phyloP scores from a whole-genome alignment of 306 rosid species.

The Sicyos baderoa region DNA sequence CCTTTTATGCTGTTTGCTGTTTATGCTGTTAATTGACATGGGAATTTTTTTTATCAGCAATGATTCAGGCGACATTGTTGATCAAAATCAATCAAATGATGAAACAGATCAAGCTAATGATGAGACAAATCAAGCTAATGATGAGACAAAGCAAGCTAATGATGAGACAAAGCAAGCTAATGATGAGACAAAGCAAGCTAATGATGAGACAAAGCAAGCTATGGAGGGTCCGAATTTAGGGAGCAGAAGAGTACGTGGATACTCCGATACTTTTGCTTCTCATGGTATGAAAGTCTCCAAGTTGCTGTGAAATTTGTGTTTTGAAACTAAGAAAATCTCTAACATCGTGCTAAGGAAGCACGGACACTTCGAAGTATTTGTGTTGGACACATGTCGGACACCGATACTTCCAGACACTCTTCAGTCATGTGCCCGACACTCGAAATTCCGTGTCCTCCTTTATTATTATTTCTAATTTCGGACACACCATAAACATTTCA shows the following conservation, averaged over 20 bases:
- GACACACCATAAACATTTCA: no score
- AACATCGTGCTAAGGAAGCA: not conserved
- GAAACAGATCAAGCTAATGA: slow-evolving; percentile 25
- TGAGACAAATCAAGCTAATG: not conserved
- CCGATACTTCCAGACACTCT: no score
- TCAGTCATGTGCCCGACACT: no score
- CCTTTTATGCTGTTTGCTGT: no score
- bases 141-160: not conserved
- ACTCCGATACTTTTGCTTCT: slow-evolving; percentile 51
- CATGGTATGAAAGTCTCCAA: slow-evolving; percentile 30
- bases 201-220: slow-evolving; percentile 16
- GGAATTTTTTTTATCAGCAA: slow-evolving; percentile 40
- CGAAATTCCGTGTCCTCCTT: no score
- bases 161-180: not conserved
- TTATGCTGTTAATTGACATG: slow-evolving; percentile 33
- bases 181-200: no score
- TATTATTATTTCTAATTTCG: no score
- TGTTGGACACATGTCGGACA: no score
- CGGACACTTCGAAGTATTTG: no score
- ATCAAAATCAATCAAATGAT: slow-evolving; percentile 26
- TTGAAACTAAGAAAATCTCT: not conserved
- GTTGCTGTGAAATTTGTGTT: not conserved
- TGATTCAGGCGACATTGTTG: slow-evolving; percentile 29
- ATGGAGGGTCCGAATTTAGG: slow-evolving; percentile 16
- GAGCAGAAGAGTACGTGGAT: slow-evolving; percentile 39